Percentiles rank a stretch among this genome's conserved stretches.
Conservation (phyloP, 2,329 filamentous ascomycete genomes). For the Diaporthe ampelina region DNA sequence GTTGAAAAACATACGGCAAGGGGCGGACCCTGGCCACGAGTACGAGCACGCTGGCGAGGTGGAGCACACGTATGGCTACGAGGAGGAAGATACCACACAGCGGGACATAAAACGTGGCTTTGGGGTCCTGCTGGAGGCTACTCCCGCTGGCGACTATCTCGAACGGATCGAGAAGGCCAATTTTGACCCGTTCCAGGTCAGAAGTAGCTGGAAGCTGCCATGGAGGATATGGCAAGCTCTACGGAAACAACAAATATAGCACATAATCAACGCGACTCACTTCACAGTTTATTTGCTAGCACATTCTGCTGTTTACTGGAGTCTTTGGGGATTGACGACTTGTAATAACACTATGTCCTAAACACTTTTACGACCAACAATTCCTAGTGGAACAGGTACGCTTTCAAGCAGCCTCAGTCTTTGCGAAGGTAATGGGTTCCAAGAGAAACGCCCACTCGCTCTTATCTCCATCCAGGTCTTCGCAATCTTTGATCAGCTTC, state of each 20-base stretch:
- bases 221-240: conserved; percentile 76
- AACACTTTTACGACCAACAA: background rate
- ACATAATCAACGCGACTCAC: background rate
- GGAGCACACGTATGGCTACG: conserved; percentile 67
- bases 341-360: background rate
- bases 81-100: conserved; percentile 53
- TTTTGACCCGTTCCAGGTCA: conserved; percentile 84
- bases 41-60: conserved; percentile 90
- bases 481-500: background rate
- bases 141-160: conserved; percentile 85
- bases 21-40: conserved; percentile 83
- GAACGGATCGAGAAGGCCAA: conserved; percentile 82
- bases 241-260: conserved; percentile 62
- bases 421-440: no score
- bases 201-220: conserved; percentile 83
- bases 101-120: conserved; percentile 73
- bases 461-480: background rate
- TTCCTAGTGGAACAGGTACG: background rate
- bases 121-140: conserved; percentile 83
- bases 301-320: background rate
- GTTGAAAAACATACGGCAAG: conserved; percentile 82
- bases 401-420: background rate
- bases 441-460: background rate
- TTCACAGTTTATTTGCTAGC: background rate
- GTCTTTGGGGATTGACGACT: background rate